Evolutionary conservation across 257 asterid species (phyloP).

Genomic region (Solanum phureja): DNA sequence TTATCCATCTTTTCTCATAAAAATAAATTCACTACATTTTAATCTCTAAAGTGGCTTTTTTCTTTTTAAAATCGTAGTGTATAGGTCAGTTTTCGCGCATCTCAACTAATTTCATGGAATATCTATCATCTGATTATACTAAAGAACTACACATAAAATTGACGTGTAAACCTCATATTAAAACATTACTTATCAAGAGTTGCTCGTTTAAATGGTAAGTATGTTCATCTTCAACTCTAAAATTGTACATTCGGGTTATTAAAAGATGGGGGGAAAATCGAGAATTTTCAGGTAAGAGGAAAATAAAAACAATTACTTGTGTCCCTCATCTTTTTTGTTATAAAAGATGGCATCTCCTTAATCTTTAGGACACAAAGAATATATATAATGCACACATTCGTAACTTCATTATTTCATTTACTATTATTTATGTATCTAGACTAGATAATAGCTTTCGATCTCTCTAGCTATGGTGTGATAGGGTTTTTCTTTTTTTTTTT

Average conservation of each 20-base stretch:
- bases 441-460: background rate
- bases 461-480: background rate
- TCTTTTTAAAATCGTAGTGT: no score
- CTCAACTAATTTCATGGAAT: no score
- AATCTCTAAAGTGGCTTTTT: background rate
- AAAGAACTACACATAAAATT: background rate
- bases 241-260: no score
- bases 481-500: no score
- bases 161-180: background rate
- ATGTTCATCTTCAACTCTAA: no score
- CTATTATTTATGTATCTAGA: background rate
- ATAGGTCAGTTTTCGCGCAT: accelerated
- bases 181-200: background rate
- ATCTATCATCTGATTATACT: background rate
- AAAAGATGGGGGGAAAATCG: no score
- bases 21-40: background rate
- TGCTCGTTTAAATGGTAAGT: no score
- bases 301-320: no score
- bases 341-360: no score
- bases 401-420: background rate
- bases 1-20: background rate
- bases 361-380: background rate
- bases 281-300: no score
- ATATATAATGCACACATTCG: background rate
- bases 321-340: no score